These are phyloP conservation scores for Rhodamnia argentea DNA, from an alignment of 345 rosid species.

Conservation along the genomic window DNA sequence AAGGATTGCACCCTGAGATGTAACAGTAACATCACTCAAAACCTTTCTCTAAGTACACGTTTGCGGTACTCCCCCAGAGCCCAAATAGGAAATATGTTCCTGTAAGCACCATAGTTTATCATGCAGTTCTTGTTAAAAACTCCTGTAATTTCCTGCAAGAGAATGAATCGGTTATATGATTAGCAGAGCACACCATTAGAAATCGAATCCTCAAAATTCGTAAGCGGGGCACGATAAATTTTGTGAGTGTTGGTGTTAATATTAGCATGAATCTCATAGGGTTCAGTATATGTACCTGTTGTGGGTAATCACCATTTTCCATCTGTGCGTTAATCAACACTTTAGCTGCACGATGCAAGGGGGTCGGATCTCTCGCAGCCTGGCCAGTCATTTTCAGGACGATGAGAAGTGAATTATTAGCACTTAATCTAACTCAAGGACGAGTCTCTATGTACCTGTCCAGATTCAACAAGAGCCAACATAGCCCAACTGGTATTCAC, in stretches of 20 bases:
- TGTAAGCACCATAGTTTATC: slow-evolving; percentile 1
- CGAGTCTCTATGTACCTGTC: slow-evolving; percentile 29
- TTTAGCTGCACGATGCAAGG: slow-evolving; percentile 51
- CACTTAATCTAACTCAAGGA: not conserved
- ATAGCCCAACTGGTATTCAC: slow-evolving; percentile 74
- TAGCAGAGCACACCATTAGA: not conserved
- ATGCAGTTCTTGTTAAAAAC: slow-evolving; percentile 8
- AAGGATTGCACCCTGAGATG: not conserved
- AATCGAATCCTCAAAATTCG: not conserved
- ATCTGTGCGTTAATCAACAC: slow-evolving; percentile 39
- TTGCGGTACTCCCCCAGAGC: slow-evolving; percentile 1
- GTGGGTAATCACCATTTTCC: slow-evolving; percentile 67
- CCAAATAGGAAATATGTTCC: slow-evolving; percentile 7
- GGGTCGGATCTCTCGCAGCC: slow-evolving; percentile 42
- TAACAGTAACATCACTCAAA: not conserved
- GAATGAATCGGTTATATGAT: not conserved
- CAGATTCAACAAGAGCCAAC: slow-evolving; percentile 52
- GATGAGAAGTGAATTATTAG: not conserved
- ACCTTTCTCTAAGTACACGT: not conserved
- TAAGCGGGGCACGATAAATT: not conserved
- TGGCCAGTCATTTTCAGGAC: not conserved
- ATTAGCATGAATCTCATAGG: not conserved
- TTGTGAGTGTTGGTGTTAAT: not conserved
- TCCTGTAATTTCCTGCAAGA: not conserved
- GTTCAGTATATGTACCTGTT: not conserved